These are phyloP conservation scores for Ilyonectria destructans DNA, from an alignment of 2,329 filamentous ascomycete genomes.

Conservation along the genomic window DNA sequence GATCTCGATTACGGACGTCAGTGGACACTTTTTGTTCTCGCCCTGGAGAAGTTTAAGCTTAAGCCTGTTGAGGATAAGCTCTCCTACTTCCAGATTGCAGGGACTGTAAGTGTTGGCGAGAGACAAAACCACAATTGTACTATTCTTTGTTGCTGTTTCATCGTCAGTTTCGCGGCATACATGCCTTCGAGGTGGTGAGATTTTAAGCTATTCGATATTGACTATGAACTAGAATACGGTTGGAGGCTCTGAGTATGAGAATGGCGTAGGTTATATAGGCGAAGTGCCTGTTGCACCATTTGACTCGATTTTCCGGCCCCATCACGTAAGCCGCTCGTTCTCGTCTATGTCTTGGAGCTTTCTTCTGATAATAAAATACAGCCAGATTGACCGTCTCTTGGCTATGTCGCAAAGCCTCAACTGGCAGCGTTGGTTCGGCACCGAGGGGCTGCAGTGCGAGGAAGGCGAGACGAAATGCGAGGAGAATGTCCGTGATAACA, in stretches of 20 bases:
- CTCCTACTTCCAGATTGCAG: slow-evolving; percentile 35
- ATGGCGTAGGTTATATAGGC: slow-evolving; percentile 67
- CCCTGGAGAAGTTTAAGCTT: slow-evolving; percentile 23
- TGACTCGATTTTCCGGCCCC: slow-evolving; percentile 77
- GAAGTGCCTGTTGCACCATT: slow-evolving; percentile 72
- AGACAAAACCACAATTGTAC: background rate
- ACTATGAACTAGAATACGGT: background rate
- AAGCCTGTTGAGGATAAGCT: slow-evolving; percentile 24
- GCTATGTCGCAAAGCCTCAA: slow-evolving; percentile 34
- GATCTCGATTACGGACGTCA: slow-evolving; percentile 3
- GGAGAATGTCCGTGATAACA: background rate
- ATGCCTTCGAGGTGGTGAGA: too few relatives aligned
- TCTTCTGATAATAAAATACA: background rate
- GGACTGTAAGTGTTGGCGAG: slow-evolving; percentile 17
- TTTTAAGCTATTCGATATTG: too few relatives aligned
- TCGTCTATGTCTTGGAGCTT: too few relatives aligned
- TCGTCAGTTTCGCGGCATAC: too few relatives aligned
- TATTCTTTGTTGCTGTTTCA: background rate
- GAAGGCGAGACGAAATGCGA: too few relatives aligned
- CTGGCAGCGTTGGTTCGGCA: slow-evolving; percentile 33
- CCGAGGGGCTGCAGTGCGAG: background rate
- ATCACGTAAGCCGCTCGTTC: slow-evolving; percentile 58
- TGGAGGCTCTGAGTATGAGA: slow-evolving; percentile 46
- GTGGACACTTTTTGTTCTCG: slow-evolving; percentile 29
- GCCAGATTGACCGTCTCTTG: slow-evolving; percentile 32